phyloP scores from a whole-genome alignment of 345 rosid genomes.

The Syzygium aromaticum region DNA sequence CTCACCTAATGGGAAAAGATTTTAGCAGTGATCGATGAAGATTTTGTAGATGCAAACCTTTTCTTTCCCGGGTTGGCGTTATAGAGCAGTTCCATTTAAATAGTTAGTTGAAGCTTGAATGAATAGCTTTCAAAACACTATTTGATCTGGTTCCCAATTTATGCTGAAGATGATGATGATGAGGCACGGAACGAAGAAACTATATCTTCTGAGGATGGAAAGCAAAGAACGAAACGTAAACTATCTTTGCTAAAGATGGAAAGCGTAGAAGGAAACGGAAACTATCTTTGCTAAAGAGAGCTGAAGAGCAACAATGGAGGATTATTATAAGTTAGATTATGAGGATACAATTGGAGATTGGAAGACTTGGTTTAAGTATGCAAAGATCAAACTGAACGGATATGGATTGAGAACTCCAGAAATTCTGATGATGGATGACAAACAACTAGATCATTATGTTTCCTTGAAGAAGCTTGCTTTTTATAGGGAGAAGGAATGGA shows the following conservation, averaged over 20 bases:
- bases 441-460: slow-evolving; percentile 72
- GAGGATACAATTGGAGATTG: slow-evolving; percentile 80
- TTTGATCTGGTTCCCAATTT: neutral
- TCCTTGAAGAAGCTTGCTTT: slow-evolving; percentile 77
- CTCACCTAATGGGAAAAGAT: neutral
- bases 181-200: slow-evolving; percentile 1
- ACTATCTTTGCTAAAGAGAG: slow-evolving; percentile 14
- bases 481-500: slow-evolving; percentile 68
- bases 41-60: neutral
- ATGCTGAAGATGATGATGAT: neutral
- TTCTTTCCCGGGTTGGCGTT: neutral
- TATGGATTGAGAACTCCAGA: slow-evolving; percentile 52
- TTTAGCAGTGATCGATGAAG: neutral
- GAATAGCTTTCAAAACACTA: neutral
- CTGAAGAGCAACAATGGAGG: slow-evolving; percentile 69
- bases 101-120: neutral
- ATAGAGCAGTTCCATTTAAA: neutral
- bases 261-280: neutral
- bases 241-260: slow-evolving; percentile 31
- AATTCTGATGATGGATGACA: slow-evolving; percentile 48
- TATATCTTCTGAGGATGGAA: slow-evolving; percentile 28
- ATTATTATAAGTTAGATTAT: slow-evolving; percentile 78
- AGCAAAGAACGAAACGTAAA: slow-evolving; percentile 59
- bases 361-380: slow-evolving; percentile 89
- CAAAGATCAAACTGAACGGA: slow-evolving; percentile 59